A percentile compares a stretch with the other conserved stretches of the same genome.
These are phyloP conservation scores for Sisymbrium irio DNA, from an alignment of 345 rosid genomes.

Conservation along the genomic window DNA sequence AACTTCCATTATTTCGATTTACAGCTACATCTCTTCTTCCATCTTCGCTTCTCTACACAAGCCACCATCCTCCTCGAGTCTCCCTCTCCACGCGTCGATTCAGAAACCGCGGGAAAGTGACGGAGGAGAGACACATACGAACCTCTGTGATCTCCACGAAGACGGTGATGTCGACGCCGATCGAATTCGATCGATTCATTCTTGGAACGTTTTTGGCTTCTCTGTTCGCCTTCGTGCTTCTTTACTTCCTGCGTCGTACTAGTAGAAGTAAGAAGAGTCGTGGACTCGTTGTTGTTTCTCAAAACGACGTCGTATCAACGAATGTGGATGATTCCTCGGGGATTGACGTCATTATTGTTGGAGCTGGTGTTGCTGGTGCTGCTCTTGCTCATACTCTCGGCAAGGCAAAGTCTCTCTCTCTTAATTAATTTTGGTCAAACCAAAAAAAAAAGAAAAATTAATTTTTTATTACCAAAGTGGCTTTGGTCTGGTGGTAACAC, in stretches of 20 bases:
- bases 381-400: constrained; percentile 60
- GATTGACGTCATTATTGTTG: constrained; percentile 37
- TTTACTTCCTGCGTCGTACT: constrained; percentile 8
- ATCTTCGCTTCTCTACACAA: constrained; percentile 1
- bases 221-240: constrained; percentile 11
- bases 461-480: too few relatives aligned
- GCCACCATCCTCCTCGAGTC: not conserved
- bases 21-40: not conserved
- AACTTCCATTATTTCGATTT: not conserved
- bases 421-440: too few relatives aligned
- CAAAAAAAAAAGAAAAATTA: too few relatives aligned
- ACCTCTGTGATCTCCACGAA: not conserved
- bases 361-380: constrained; percentile 53
- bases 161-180: not conserved
- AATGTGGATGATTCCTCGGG: not conserved
- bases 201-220: constrained; percentile 7
- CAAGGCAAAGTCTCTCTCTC: too few relatives aligned
- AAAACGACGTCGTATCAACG: not conserved
- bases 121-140: not conserved
- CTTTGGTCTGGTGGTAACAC: too few relatives aligned
- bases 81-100: not conserved
- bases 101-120: not conserved
- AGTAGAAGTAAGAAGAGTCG: constrained; percentile 3
- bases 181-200: constrained; percentile 18
- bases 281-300: not conserved